Conservation (phyloP, 2,329 filamentous ascomycete genomes). For the Aspergillus niger region DNA sequence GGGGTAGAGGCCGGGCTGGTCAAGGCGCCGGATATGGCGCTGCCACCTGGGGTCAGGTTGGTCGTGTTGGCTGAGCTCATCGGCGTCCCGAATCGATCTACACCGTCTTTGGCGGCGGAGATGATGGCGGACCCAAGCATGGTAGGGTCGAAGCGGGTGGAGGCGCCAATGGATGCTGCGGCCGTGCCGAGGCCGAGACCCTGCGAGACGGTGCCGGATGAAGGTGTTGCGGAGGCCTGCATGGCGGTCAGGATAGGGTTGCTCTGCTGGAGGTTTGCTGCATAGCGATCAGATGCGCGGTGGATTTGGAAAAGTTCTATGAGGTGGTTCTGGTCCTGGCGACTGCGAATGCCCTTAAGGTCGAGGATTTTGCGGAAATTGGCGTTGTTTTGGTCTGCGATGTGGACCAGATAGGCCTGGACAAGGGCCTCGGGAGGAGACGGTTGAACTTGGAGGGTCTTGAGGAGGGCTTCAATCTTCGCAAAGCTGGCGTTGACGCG, state of each 20-base stretch:
- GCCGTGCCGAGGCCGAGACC: slow-evolving; percentile 51
- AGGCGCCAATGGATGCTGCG: slow-evolving; percentile 45
- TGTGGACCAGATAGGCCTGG: slow-evolving; percentile 96
- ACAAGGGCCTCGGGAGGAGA: slow-evolving; percentile 91
- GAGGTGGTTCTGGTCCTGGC: slow-evolving; percentile 77
- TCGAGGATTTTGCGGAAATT: slow-evolving; percentile 98
- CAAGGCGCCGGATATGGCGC: slow-evolving; percentile 35
- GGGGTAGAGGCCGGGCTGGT: slow-evolving; percentile 24
- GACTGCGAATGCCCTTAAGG: slow-evolving; percentile 82
- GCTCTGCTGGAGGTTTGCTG: slow-evolving; percentile 65
- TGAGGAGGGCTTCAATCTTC: slow-evolving; percentile 87
- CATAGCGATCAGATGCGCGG: slow-evolving; percentile 65
- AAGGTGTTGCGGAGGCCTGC: slow-evolving; percentile 34
- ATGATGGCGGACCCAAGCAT: slow-evolving; percentile 85
- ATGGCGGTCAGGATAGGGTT: slow-evolving; percentile 72
- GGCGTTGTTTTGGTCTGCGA: slow-evolving; percentile 85
- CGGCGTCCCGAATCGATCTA: slow-evolving; percentile 72
- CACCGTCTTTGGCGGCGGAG: slow-evolving; percentile 81
- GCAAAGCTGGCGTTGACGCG: slow-evolving; percentile 81
- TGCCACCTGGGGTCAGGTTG: slow-evolving; percentile 19
- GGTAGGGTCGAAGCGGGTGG: slow-evolving; percentile 73
- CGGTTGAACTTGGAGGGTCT: slow-evolving; percentile 91
- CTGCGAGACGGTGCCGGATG: slow-evolving; percentile 45
- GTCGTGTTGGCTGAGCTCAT: slow-evolving; percentile 39
- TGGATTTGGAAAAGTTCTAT: slow-evolving; percentile 91